Evolutionary conservation across 2,329 filamentous ascomycete genomes (phyloP).

Genomic region (Podosphaera aphanis): DNA sequence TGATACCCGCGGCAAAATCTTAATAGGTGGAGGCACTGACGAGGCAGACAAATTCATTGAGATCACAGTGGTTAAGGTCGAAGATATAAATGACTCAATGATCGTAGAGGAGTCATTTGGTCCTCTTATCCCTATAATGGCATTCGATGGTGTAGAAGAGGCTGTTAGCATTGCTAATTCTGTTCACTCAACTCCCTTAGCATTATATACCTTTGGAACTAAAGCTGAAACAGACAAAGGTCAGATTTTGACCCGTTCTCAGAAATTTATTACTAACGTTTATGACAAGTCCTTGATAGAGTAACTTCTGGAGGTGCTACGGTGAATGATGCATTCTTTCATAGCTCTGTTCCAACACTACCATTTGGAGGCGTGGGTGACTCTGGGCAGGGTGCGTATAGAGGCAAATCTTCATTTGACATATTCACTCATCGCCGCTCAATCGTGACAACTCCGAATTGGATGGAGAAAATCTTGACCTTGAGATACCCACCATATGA

Average conservation of each 20-base stretch:
- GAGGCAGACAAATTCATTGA: slow-evolving; percentile 64
- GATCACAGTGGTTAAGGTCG: slow-evolving; percentile 73
- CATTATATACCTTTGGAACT: slow-evolving; percentile 65
- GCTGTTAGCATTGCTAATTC: slow-evolving; percentile 63
- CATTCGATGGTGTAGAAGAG: slow-evolving; percentile 59
- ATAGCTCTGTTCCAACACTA: slow-evolving; percentile 45
- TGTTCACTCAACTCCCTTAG: slow-evolving; percentile 63
- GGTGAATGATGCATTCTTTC: slow-evolving; percentile 46
- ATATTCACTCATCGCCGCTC: slow-evolving; percentile 36
- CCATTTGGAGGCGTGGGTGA: slow-evolving; percentile 68
- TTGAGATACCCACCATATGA: slow-evolving; percentile 43
- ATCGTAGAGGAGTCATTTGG: slow-evolving; percentile 75
- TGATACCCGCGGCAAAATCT: slow-evolving; percentile 55
- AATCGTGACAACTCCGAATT: slow-evolving; percentile 37
- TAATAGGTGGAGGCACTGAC: slow-evolving; percentile 69
- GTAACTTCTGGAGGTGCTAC: slow-evolving; percentile 45
- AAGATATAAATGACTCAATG: slow-evolving; percentile 51
- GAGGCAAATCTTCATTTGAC: slow-evolving; percentile 52
- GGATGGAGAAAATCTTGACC: slow-evolving; percentile 43
- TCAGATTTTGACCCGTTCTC: slow-evolving; percentile 18
- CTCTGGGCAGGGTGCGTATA: slow-evolving; percentile 54
- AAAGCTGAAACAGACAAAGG: slow-evolving; percentile 54
- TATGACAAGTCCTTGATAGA: slow-evolving; percentile 29
- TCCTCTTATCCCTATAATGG: slow-evolving; percentile 65
- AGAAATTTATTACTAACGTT: slow-evolving; percentile 3